These are phyloP conservation scores for Jaminaea rosea DNA, from an alignment of 1,284 basidiomycete species.

Conservation along the genomic window DNA sequence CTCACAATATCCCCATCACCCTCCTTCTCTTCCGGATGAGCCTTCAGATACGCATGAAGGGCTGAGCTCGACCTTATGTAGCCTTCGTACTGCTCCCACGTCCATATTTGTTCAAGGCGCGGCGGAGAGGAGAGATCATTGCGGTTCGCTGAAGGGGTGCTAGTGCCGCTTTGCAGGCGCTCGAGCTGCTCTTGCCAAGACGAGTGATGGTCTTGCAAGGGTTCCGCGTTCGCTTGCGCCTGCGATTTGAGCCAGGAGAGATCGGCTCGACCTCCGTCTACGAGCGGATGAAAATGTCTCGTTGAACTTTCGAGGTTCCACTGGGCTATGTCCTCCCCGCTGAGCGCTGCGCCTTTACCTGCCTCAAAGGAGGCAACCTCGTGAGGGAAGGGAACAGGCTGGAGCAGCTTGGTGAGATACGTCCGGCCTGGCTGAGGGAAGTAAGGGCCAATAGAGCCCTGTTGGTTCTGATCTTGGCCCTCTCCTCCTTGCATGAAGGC, in stretches of 20 bases:
- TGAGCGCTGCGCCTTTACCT: neutral
- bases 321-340: neutral
- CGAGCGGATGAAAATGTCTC: slow-evolving; percentile 6
- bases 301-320: slow-evolving; percentile 6
- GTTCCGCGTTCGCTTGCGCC: no score
- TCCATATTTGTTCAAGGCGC: neutral
- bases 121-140: no score
- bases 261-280: neutral
- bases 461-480: neutral
- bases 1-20: slow-evolving; percentile 4
- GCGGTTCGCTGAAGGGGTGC: no score
- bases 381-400: slow-evolving; percentile 1
- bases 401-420: slow-evolving; percentile 1
- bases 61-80: neutral
- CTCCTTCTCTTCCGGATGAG: slow-evolving; percentile 3
- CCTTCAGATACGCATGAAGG: neutral
- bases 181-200: no score
- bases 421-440: slow-evolving; percentile 10
- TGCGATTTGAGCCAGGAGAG: no score
- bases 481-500: slow-evolving; percentile 6
- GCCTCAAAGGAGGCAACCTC: neutral
- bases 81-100: neutral
- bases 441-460: slow-evolving; percentile 1
- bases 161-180: no score
- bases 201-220: no score